Conservation (phyloP, 495 filamentous ascomycete genomes). For the Aspergillus mulundensis region DNA sequence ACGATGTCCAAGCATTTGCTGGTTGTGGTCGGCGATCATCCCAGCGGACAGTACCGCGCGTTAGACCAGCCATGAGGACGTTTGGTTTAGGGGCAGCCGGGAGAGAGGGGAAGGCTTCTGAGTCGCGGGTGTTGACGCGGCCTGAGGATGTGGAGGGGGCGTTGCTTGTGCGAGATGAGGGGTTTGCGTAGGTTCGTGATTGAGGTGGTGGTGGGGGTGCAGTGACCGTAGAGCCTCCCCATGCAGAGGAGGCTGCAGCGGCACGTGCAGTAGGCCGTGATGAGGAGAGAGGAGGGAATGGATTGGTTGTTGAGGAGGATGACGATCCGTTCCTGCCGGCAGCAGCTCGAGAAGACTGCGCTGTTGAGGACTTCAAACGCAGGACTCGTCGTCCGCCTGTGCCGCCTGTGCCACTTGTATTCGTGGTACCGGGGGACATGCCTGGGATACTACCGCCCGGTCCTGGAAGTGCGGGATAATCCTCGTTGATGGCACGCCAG, state of each 20-base stretch:
- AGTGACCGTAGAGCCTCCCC: constrained; percentile 37
- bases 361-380: constrained; percentile 72
- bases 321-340: constrained; percentile 44
- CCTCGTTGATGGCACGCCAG: constrained; percentile 92
- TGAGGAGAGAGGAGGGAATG: constrained; percentile 47
- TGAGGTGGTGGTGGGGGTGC: constrained; percentile 22
- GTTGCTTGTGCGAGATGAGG: constrained; percentile 21
- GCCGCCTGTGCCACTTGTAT: constrained; percentile 34
- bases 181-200: constrained; percentile 28
- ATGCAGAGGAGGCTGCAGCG: constrained; percentile 39
- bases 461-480: constrained; percentile 86
- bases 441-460: constrained; percentile 56
- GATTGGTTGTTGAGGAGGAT: constrained; percentile 26
- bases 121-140: constrained; percentile 25
- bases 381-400: constrained; percentile 55
- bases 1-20: constrained; percentile 46
- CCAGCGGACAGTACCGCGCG: constrained; percentile 64
- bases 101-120: constrained; percentile 71
- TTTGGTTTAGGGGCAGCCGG: constrained; percentile 74
- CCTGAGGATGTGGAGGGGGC: constrained; percentile 23
- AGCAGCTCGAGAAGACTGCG: constrained; percentile 63
- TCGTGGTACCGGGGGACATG: constrained; percentile 40
- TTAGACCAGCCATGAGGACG: constrained; percentile 76
- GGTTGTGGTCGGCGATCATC: constrained; percentile 46
- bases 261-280: constrained; percentile 29